phyloP scores from a whole-genome alignment of 177 flowering plant species.

The Vitis hybrid region DNA sequence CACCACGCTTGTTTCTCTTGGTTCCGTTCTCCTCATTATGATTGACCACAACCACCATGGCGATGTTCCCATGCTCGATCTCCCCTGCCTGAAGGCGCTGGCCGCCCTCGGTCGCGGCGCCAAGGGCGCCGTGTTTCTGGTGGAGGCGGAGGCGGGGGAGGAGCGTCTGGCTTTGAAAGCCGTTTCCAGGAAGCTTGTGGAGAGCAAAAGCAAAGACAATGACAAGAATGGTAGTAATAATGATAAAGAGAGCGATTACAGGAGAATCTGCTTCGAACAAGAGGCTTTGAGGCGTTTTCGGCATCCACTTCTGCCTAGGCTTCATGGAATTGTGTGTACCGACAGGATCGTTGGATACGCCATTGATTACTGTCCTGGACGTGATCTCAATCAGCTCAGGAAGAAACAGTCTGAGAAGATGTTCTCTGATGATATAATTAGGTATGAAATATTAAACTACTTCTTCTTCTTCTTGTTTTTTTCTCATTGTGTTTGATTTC shows the following conservation, averaged over 20 bases:
- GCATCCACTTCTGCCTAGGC: constrained; percentile 74
- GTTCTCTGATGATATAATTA: constrained; percentile 76
- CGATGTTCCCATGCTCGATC: constrained; percentile 16
- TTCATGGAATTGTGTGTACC: constrained; percentile 53
- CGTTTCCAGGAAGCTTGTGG: constrained; percentile 41
- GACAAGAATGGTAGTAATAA: constrained; percentile 4
- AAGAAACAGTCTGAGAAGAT: constrained; percentile 68
- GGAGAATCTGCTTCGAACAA: constrained; percentile 58
- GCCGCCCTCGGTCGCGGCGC: constrained; percentile 81
- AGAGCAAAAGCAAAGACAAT: constrained; percentile 28
- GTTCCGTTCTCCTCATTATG: constrained; percentile 11
- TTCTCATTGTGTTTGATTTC: not conserved
- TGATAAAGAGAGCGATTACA: constrained; percentile 25
- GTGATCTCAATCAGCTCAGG: constrained; percentile 54
- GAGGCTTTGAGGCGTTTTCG: constrained; percentile 42
- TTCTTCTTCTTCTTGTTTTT: not conserved
- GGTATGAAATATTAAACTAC: constrained; percentile 33
- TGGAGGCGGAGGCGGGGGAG: constrained; percentile 7
- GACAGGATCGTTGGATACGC: constrained; percentile 63
- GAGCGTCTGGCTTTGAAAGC: constrained; percentile 63
- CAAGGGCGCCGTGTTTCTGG: constrained; percentile 78
- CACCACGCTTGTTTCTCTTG: no score
- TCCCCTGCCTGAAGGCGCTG: constrained; percentile 34
- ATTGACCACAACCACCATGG: constrained; percentile 15
- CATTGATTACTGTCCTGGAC: constrained; percentile 79